A percentile compares a stretch with the other conserved stretches of the same genome.
Conservation (phyloP, 2,329 filamentous ascomycete genomes). For the Penicillium concentricum region DNA sequence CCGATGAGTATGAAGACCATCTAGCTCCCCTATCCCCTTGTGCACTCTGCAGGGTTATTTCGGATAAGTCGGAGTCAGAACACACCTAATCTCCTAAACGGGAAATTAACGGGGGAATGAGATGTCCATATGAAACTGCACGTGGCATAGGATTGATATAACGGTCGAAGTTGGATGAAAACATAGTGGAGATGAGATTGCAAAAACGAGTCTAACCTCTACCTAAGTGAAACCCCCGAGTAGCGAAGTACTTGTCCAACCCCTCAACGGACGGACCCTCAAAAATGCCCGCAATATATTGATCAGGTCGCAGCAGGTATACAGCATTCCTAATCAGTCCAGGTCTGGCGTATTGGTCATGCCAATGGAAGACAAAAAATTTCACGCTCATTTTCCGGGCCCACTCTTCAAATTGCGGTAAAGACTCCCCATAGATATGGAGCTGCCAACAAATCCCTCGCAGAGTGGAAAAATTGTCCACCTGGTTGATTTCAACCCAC, state of each 20-base stretch:
- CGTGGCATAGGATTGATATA: neutral
- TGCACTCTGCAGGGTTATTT: no score
- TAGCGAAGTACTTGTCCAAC: conserved; percentile 24
- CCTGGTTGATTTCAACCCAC: conserved; percentile 24
- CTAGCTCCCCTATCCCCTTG: neutral
- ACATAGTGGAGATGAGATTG: neutral
- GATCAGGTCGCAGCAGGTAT: conserved; percentile 34
- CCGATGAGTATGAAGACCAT: neutral
- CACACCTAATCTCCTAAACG: neutral
- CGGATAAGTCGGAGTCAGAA: neutral
- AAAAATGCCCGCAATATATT: conserved; percentile 29
- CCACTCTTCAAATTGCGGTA: conserved; percentile 23
- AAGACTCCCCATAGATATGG: conserved; percentile 29
- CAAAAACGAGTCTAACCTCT: neutral
- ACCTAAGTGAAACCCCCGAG: conserved; percentile 3
- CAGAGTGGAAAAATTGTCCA: conserved; percentile 30
- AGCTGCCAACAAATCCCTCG: conserved; percentile 30
- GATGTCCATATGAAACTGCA: neutral
- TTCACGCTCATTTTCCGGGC: conserved; percentile 20
- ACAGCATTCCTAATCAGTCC: conserved; percentile 26
- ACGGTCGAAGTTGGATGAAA: neutral
- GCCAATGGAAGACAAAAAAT: conserved; percentile 27
- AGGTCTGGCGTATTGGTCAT: conserved; percentile 18
- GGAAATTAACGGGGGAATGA: neutral
- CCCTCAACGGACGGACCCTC: conserved; percentile 17